phyloP scores from a whole-genome alignment of 2,329 filamentous ascomycete genomes.

The Thyridium curvatum region DNA sequence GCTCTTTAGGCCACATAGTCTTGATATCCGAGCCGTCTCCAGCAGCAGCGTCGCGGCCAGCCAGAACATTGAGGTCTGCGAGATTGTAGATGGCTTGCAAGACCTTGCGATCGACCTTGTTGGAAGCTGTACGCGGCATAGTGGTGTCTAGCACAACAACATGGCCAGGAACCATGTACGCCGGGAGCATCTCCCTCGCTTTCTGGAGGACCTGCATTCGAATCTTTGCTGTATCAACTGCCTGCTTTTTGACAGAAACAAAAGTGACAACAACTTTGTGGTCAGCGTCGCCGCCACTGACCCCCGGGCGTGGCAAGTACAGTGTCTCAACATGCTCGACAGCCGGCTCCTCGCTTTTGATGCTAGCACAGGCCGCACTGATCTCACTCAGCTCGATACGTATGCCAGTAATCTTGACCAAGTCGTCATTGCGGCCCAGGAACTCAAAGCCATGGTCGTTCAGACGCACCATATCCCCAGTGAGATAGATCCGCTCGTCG shows the following conservation, averaged over 20 bases:
- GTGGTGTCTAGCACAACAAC: slow-evolving; percentile 17
- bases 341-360: slow-evolving; percentile 20
- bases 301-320: slow-evolving; percentile 21
- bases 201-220: slow-evolving; percentile 5
- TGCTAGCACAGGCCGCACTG: slow-evolving; percentile 19
- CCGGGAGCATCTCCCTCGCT: slow-evolving; percentile 7
- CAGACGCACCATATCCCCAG: slow-evolving; percentile 23
- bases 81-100: slow-evolving; percentile 13
- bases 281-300: slow-evolving; percentile 10
- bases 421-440: slow-evolving; percentile 12
- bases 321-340: slow-evolving; percentile 28
- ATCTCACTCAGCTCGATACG: slow-evolving; percentile 19
- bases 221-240: not conserved
- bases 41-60: slow-evolving; percentile 3
- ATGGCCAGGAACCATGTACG: slow-evolving; percentile 26
- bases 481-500: slow-evolving; percentile 20
- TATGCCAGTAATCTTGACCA: slow-evolving; percentile 16
- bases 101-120: slow-evolving; percentile 26
- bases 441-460: slow-evolving; percentile 14
- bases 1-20: not conserved
- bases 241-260: slow-evolving; percentile 14
- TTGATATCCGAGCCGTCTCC: not conserved
- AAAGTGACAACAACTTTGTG: slow-evolving; percentile 28
- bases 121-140: slow-evolving; percentile 25
- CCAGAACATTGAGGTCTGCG: slow-evolving; percentile 10